These are phyloP conservation scores for Ascocoryne sarcoides DNA, from an alignment of 2,329 filamentous ascomycete species.

Conservation along the genomic window DNA sequence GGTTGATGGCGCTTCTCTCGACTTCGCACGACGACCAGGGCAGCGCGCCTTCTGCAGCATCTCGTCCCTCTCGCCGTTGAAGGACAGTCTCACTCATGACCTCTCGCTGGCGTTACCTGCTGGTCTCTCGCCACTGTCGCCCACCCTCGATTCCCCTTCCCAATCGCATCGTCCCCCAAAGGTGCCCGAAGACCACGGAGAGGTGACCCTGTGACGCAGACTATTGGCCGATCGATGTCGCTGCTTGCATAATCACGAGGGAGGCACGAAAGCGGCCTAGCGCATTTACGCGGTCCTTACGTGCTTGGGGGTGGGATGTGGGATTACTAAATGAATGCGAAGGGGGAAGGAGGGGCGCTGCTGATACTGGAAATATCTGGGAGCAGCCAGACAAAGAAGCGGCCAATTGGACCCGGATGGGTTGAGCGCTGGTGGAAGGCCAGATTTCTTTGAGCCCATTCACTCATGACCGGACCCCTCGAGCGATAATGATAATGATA, in stretches of 20 bases:
- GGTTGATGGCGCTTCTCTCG: slow-evolving; percentile 7
- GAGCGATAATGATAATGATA: no score
- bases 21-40: neutral
- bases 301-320: neutral
- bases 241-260: slow-evolving; percentile 19
- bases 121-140: neutral
- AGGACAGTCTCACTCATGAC: neutral
- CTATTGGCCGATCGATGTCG: slow-evolving; percentile 14
- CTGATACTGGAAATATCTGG: neutral
- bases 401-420: neutral
- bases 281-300: slow-evolving; percentile 3
- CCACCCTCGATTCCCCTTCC: neutral
- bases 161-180: slow-evolving; percentile 9
- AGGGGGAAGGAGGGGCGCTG: no score
- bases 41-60: neutral
- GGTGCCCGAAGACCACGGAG: slow-evolving; percentile 14
- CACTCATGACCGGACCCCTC: no score
- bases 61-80: neutral
- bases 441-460: neutral
- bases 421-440: neutral
- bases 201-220: slow-evolving; percentile 16
- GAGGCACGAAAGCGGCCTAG: slow-evolving; percentile 5
- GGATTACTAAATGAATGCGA: neutral
- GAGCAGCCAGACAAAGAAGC: neutral
- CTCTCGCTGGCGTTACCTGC: slow-evolving; percentile 3